Evolutionary conservation across 78 protist species (phyloP), one percentile per base, ranked within the genome.

Genomic region (Dictyostelium discoideum): DNA sequence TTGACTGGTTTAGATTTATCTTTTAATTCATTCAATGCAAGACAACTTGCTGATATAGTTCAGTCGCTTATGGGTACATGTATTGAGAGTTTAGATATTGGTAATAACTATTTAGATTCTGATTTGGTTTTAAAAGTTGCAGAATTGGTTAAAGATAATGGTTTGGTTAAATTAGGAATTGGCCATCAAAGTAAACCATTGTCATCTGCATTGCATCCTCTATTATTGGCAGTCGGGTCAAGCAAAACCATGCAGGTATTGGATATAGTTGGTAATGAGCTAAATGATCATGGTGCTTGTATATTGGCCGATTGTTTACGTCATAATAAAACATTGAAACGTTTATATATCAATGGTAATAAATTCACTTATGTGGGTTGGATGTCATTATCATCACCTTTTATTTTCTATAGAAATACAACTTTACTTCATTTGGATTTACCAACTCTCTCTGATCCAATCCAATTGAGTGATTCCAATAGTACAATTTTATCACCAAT

Each of bases 221-320:
- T 90, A 13, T 69, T 90, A 5, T 73, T 65, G 57, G 29, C 65
- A 2, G 29, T 90, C 5, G 42, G 72, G 3, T 26, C 57, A 16
- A 82, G 85, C 69, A 90, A 83, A 72, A 24, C 88, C 14, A 90
- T 90, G 14, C 50, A 50, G 0, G 84, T 77, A 80, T 39, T 90
- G 32, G 88, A 90, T 72, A 54, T 90, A 24, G 57, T 86, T 26
- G 95, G 95, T 3, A 90, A 90, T 73, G 95, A 73, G 11, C 44
- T 90, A 67, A 82, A 90, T 39, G 95, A 90, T 32, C 95, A 90
- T 16, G 95, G 95, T 39, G 95, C 95, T 13, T 90, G 95, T 82
- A 79, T 90, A 1, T 72, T 90, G 9, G 87, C 88, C 0, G 95
- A 90, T 26, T 82, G 84, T 48, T 24, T 90, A 18, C 39, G 95